phyloP scores from a whole-genome alignment of 2,329 filamentous ascomycete genomes.

The Botrytis tulipae region DNA sequence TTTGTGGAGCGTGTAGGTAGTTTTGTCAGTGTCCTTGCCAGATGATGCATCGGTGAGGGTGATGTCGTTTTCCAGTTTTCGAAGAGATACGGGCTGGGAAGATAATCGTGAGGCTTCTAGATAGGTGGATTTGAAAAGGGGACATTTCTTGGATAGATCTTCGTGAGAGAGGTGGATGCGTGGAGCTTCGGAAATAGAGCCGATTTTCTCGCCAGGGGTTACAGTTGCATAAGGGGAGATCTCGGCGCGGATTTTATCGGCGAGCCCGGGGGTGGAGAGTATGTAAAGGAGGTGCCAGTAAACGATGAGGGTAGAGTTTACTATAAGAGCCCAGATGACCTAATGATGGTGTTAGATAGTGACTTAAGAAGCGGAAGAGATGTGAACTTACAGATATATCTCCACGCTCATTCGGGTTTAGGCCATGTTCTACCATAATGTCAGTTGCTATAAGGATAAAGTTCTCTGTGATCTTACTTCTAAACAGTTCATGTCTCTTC shows the following conservation, averaged over 20 bases:
- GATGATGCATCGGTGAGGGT: conserved; percentile 27
- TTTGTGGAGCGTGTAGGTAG: conserved; percentile 43
- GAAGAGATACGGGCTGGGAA: conserved; percentile 44
- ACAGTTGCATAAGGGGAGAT: conserved; percentile 44
- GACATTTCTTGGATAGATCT: conserved; percentile 44
- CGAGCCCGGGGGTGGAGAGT: conserved; percentile 42
- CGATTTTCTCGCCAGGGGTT: conserved; percentile 35
- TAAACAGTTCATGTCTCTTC: conserved; percentile 43
- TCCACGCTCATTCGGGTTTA: conserved; percentile 37
- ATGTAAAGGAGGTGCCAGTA: conserved; percentile 52
- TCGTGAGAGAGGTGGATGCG: conserved; percentile 44
- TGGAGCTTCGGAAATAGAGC: conserved; percentile 37
- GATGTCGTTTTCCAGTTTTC: conserved; percentile 43
- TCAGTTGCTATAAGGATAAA: conserved; percentile 23
- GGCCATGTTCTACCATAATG: conserved; percentile 7
- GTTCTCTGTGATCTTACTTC: conserved; percentile 35
- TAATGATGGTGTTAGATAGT: conserved; percentile 14
- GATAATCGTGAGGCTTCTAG: conserved; percentile 48
- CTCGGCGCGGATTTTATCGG: conserved; percentile 46
- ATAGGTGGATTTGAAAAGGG: conserved; percentile 46
- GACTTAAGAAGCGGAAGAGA: neutral
- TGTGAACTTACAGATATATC: conserved; percentile 43
- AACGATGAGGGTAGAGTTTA: conserved; percentile 51
- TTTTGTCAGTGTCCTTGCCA: conserved; percentile 31
- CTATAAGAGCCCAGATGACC: conserved; percentile 54